Percentiles rank a stretch among this genome's conserved stretches.
Conservation (phyloP, 2,329 filamentous ascomycete species). For the Venturia pyrina region DNA sequence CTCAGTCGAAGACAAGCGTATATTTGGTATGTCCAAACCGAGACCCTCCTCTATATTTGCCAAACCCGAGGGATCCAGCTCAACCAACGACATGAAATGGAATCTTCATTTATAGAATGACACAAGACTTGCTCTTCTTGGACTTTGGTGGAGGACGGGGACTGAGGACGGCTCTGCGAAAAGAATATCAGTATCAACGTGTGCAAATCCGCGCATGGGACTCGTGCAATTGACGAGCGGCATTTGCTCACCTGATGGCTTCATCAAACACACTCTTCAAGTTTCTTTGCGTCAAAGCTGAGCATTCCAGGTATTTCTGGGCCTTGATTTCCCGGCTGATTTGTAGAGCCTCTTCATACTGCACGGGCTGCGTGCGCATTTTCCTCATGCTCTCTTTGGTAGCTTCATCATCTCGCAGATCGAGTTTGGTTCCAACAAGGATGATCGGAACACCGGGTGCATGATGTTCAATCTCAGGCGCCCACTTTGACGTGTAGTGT, state of each 20-base stretch:
- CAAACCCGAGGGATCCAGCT: conserved; percentile 3
- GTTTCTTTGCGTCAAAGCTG: conserved; percentile 90
- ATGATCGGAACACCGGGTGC: conserved; percentile 94
- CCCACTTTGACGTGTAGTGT: conserved; percentile 56
- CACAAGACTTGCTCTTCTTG: conserved; percentile 22
- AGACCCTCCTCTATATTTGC: conserved; percentile 2
- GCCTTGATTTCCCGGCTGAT: conserved; percentile 92
- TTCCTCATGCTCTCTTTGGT: conserved; percentile 74
- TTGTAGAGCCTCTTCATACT: conserved; percentile 81
- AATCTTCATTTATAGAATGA: conserved; percentile 19
- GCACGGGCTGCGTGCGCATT: conserved; percentile 95
- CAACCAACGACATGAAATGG: background rate
- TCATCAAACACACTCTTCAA: conserved; percentile 98
- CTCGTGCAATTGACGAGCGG: background rate
- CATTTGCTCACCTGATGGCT: conserved; percentile 73
- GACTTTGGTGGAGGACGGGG: conserved; percentile 23
- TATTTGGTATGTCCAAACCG: background rate
- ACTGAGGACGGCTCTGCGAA: conserved; percentile 29
- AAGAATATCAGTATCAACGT: background rate
- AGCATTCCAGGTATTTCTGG: conserved; percentile 97
- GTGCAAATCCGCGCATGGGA: background rate
- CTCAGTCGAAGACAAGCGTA: conserved; percentile 1
- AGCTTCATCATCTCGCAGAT: conserved; percentile 78
- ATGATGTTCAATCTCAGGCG: conserved; percentile 94
- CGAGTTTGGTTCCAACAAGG: conserved; percentile 92